A percentile compares a stretch with the other conserved stretches of the same genome.
Evolutionary conservation across 2,329 filamentous ascomycete species (phyloP).

Genomic region (Epichloe elymi): DNA sequence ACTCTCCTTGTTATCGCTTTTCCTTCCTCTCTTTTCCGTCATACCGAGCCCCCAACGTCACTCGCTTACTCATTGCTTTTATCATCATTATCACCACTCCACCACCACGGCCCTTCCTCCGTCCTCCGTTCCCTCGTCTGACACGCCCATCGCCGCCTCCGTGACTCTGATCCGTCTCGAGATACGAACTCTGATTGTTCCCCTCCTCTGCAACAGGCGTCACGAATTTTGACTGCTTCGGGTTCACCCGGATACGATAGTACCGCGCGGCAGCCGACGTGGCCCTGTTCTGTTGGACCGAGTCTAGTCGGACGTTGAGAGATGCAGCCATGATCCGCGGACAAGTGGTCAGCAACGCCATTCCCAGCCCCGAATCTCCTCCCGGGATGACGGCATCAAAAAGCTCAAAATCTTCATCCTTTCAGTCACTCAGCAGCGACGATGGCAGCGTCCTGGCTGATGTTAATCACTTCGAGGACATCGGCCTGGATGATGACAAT

Average conservation of each 20-base stretch:
- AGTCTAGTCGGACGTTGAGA: conserved; percentile 4
- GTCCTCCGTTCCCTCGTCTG: neutral
- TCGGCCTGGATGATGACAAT: conserved; percentile 59
- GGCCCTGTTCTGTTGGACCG: too few relatives aligned
- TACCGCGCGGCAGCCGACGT: too few relatives aligned
- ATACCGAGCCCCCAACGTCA: neutral
- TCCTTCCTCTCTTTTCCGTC: neutral
- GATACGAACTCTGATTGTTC: neutral
- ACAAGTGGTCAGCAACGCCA: conserved; percentile 14
- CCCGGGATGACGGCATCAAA: conserved; percentile 66
- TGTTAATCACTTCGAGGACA: conserved; percentile 81
- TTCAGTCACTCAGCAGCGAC: conserved; percentile 66
- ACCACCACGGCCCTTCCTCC: neutral
- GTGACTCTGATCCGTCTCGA: neutral
- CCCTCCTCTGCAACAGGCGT: neutral
- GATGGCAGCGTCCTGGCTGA: conserved; percentile 59
- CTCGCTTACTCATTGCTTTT: conserved; percentile 1
- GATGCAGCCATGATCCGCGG: conserved; percentile 24
- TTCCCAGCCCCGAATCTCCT: conserved; percentile 23
- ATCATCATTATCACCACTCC: neutral
- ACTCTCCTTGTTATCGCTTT: neutral
- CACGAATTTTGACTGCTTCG: neutral
- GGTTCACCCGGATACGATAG: neutral
- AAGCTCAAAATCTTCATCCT: conserved; percentile 82
- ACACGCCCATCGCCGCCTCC: neutral